Evolutionary conservation across 75 land plant genomes (phyloP).

Genomic region (Selaginella tamariscina): DNA sequence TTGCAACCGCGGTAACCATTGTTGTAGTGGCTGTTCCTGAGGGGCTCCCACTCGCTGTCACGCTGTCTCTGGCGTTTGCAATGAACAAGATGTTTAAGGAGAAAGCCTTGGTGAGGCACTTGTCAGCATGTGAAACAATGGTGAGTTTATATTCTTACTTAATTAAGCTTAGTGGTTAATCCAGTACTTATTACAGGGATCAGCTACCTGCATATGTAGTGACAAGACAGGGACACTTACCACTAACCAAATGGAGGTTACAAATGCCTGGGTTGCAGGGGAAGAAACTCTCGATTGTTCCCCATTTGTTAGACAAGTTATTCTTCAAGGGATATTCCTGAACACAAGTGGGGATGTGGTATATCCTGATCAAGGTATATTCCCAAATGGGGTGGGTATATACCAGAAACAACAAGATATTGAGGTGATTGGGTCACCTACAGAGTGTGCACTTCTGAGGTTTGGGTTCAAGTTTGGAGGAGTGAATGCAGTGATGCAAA

Average conservation of each 20-base stretch:
- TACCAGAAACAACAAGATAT: constrained; percentile 33
- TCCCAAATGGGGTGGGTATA: constrained; percentile 73
- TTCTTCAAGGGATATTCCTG: constrained; percentile 53
- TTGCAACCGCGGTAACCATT: constrained; percentile 8
- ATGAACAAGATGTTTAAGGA: constrained; percentile 9
- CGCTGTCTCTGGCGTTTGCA: constrained; percentile 4
- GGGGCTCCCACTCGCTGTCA: constrained; percentile 7
- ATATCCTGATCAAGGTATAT: constrained; percentile 34
- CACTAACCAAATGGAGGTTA: not conserved
- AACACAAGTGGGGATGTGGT: constrained; percentile 82
- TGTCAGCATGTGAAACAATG: constrained; percentile 7
- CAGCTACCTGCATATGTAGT: constrained; percentile 10
- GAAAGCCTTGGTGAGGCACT: constrained; percentile 3
- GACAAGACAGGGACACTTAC: constrained; percentile 9
- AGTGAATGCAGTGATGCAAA: not conserved
- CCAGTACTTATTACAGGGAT: too few relatives aligned
- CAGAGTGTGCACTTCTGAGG: constrained; percentile 72
- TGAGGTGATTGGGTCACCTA: constrained; percentile 64
- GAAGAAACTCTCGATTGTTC: not conserved
- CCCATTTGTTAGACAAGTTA: constrained; percentile 4
- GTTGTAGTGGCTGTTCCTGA: constrained; percentile 11
- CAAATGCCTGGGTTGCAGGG: not conserved
- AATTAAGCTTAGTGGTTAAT: too few relatives aligned
- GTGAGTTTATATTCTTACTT: too few relatives aligned
- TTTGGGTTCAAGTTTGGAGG: constrained; percentile 74